These are phyloP conservation scores for Penicillium sp. DNA, from an alignment of 2,329 filamentous ascomycete species.

Conservation along the genomic window DNA sequence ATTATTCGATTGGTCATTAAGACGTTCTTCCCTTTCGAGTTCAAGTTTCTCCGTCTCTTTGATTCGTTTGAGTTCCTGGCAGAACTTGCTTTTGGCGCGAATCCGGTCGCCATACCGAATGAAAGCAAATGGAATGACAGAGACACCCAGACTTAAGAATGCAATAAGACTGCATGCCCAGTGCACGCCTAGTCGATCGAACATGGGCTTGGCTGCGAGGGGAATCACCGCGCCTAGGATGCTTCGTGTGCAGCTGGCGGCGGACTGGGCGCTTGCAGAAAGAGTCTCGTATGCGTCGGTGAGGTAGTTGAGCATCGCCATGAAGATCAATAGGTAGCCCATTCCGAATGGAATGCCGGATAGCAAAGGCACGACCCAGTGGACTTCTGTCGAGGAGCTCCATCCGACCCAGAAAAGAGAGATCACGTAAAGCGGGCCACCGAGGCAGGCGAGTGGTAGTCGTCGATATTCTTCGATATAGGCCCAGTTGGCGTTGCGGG, in stretches of 20 bases:
- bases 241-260: conserved; percentile 48
- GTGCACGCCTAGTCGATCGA: conserved; percentile 36
- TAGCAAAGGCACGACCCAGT: conserved; percentile 49
- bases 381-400: conserved; percentile 28
- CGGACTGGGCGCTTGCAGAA: conserved; percentile 53
- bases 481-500: conserved; percentile 22
- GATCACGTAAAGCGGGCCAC: conserved; percentile 54
- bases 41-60: conserved; percentile 30
- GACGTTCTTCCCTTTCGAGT: conserved; percentile 14
- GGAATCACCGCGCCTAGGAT: conserved; percentile 55
- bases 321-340: conserved; percentile 58
- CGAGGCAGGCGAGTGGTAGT: conserved; percentile 65
- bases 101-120: conserved; percentile 39
- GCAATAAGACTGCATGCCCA: conserved; percentile 43
- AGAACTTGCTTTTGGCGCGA: conserved; percentile 40
- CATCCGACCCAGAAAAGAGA: conserved; percentile 49
- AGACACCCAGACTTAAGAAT: conserved; percentile 37
- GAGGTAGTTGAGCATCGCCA: conserved; percentile 60
- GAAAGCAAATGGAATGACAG: conserved; percentile 40
- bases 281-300: conserved; percentile 64
- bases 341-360: conserved; percentile 59
- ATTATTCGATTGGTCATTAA: conserved; percentile 3
- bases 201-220: conserved; percentile 45
- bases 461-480: conserved; percentile 51
- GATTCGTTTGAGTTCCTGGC: conserved; percentile 36